These are phyloP conservation scores for Apodospora peruviana DNA, from an alignment of 495 filamentous ascomycete genomes.

Conservation along the genomic window DNA sequence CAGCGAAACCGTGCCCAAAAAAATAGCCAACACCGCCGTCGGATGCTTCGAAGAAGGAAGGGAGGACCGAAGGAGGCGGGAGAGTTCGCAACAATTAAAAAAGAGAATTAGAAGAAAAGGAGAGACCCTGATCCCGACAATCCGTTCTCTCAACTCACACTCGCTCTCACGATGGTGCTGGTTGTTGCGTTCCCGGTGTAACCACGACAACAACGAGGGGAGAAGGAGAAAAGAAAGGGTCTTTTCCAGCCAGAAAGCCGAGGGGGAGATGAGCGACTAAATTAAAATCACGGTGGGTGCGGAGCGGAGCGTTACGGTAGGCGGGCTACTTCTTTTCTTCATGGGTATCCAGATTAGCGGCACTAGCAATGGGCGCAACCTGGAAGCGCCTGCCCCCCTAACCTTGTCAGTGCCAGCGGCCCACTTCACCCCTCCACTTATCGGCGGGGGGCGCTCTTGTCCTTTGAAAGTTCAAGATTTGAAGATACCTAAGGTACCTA, in stretches of 20 bases:
- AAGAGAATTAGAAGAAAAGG: neutral
- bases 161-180: neutral
- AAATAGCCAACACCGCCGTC: neutral
- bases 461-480: too few species aligned
- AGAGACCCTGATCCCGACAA: neutral
- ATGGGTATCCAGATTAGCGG: slow-evolving; percentile 14
- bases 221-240: slow-evolving; percentile 4
- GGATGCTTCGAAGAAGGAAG: neutral
- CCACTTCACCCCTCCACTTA: neutral
- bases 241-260: neutral
- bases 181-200: neutral
- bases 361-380: slow-evolving; percentile 2
- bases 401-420: neutral
- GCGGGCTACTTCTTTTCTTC: neutral
- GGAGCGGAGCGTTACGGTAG: neutral
- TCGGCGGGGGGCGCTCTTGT: too few species aligned
- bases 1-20: neutral
- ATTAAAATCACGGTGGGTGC: slow-evolving; percentile 14
- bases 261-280: slow-evolving; percentile 10
- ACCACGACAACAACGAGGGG: neutral
- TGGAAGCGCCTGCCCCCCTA: slow-evolving; percentile 6
- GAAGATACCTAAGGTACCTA: too few species aligned
- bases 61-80: neutral
- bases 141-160: neutral
- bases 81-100: neutral